Evolutionary conservation across 225 moss, liverwort and hornwort genomes (phyloP).

Genomic region (Sphagnum tenellum): DNA sequence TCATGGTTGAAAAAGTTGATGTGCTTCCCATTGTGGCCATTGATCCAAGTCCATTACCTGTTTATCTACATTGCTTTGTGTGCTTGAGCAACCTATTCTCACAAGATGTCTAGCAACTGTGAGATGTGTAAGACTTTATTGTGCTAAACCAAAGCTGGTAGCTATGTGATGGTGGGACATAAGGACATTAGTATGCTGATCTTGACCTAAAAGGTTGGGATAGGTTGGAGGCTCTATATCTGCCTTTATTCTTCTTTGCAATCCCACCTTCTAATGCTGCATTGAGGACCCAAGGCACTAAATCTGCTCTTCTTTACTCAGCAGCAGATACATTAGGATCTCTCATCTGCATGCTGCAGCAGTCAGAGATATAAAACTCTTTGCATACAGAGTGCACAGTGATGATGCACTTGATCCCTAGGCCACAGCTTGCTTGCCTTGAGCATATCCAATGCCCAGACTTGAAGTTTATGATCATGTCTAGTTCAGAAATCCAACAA

Average conservation of each 20-base stretch:
- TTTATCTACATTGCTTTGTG: no score
- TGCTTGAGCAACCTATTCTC: no score
- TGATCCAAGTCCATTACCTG: no score
- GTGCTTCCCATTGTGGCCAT: no score
- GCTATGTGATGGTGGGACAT: no score
- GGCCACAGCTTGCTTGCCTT: constrained; percentile 63
- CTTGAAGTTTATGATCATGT: constrained; percentile 69
- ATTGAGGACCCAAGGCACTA: constrained; percentile 67
- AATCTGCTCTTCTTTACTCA: constrained; percentile 87
- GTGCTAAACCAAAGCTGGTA: no score
- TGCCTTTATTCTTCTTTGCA: constrained; percentile 83
- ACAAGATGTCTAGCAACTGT: no score
- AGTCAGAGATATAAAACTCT: constrained; percentile 43
- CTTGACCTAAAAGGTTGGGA: background rate
- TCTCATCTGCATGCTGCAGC: constrained; percentile 62
- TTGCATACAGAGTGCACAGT: constrained; percentile 37
- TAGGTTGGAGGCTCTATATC: constrained; percentile 66
- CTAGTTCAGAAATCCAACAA: constrained; percentile 77
- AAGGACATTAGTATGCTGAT: no score
- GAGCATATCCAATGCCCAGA: constrained; percentile 83
- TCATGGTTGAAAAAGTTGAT: no score
- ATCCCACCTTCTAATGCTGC: constrained; percentile 69
- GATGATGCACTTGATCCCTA: constrained; percentile 66
- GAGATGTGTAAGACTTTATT: no score
- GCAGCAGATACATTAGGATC: constrained; percentile 90